A percentile compares a stretch with the other conserved stretches of the same genome.
Conservation (phyloP, 2,329 filamentous ascomycete genomes). For the Nemania serpens region DNA sequence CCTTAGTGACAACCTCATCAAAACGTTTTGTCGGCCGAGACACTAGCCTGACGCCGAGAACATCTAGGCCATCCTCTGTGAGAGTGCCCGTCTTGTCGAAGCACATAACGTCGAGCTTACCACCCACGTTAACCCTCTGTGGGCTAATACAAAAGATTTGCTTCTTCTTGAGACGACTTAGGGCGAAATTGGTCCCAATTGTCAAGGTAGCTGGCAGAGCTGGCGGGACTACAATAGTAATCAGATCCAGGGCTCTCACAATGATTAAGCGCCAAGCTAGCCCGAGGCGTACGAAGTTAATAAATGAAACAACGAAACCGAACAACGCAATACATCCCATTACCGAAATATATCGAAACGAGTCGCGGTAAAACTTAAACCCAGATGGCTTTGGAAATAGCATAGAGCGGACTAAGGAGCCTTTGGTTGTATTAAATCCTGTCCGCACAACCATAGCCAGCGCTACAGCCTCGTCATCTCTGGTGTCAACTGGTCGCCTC, state of each 20-base stretch:
- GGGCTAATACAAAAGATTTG: conserved; percentile 98
- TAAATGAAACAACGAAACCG: conserved; percentile 86
- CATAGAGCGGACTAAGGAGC: conserved; percentile 94
- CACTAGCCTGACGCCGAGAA: conserved; percentile 84
- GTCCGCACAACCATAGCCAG: conserved; percentile 91
- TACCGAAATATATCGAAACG: conserved; percentile 95
- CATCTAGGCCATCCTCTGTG: conserved; percentile 93
- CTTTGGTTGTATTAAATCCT: conserved; percentile 97
- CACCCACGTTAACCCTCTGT: conserved; percentile 93
- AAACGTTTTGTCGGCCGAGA: conserved; percentile 67
- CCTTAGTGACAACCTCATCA: conserved; percentile 73
- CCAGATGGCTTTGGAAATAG: conserved; percentile 97
- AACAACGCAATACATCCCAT: conserved; percentile 87
- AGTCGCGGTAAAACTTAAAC: conserved; percentile 98
- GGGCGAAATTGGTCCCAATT: conserved; percentile 94
- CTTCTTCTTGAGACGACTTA: conserved; percentile 82
- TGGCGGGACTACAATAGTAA: conserved; percentile 96
- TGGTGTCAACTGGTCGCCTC: conserved; percentile 82
- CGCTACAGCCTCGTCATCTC: conserved; percentile 85
- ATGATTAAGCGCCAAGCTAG: conserved; percentile 90
- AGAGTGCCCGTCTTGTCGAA: conserved; percentile 99
- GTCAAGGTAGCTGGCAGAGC: conserved; percentile 92
- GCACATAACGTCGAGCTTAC: conserved; percentile 93
- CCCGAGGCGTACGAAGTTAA: conserved; percentile 87
- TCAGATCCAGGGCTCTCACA: conserved; percentile 88